phyloP scores from a whole-genome alignment of 305 asterid species.

The Coffea humblotiana region DNA sequence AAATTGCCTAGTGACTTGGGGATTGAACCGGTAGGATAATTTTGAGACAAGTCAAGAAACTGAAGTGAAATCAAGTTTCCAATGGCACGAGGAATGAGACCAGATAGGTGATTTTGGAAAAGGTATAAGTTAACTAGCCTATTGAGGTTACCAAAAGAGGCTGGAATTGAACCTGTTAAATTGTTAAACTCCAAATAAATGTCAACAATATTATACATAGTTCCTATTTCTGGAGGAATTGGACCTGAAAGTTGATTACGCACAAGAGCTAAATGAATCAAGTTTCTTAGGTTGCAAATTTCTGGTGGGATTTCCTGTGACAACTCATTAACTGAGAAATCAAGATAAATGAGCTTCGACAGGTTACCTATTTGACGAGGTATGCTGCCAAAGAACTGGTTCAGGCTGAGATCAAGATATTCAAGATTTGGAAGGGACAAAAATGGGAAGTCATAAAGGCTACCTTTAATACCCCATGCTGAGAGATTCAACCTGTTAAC shows the following conservation, averaged over 20 bases:
- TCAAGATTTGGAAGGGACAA: too few species aligned
- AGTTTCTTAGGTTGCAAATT: not conserved
- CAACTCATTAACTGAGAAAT: too few species aligned
- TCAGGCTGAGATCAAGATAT: too few species aligned
- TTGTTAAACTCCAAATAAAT: not conserved
- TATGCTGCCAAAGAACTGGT: too few species aligned
- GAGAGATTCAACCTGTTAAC: too few species aligned
- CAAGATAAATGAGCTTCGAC: too few species aligned
- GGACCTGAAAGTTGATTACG: conserved; percentile 19
- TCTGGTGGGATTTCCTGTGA: too few species aligned
- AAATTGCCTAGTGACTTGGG: conserved; percentile 21
- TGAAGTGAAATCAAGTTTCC: conserved; percentile 16
- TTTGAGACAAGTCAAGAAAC: not conserved
- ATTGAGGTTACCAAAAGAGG: conserved; percentile 1
- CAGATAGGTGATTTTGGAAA: not conserved
- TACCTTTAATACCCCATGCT: too few species aligned
- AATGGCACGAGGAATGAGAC: conserved; percentile 11
- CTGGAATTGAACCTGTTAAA: conserved; percentile 19
- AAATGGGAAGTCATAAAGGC: too few species aligned
- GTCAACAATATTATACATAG: conserved; percentile 12
- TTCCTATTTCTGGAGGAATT: conserved; percentile 14
- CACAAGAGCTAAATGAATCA: conserved; percentile 2
- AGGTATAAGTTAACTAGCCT: not conserved
- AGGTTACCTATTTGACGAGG: too few species aligned
- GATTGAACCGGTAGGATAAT: conserved; percentile 16